These are phyloP conservation scores for Puya raimondii DNA, from an alignment of 176 grass and related monocot species.

Conservation along the genomic window DNA sequence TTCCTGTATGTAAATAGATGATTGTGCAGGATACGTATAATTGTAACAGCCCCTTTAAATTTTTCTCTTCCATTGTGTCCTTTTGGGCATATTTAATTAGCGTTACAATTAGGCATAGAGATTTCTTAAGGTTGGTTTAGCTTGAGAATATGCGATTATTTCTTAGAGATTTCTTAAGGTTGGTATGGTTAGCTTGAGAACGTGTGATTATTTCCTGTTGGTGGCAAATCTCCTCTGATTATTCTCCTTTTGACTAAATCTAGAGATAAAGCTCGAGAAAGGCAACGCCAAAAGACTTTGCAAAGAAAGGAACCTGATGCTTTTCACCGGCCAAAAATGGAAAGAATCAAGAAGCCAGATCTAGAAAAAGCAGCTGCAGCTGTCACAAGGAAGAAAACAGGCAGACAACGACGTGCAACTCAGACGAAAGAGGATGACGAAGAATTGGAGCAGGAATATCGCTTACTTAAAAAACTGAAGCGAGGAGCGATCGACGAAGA, in stretches of 20 bases:
- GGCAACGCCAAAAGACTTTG: slow-evolving; percentile 59
- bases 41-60: too few relatives aligned
- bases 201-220: not conserved
- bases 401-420: slow-evolving; percentile 50
- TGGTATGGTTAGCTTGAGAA: too few relatives aligned
- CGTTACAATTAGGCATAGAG: too few relatives aligned
- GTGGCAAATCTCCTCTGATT: not conserved
- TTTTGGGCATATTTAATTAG: too few relatives aligned
- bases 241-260: not conserved
- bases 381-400: slow-evolving; percentile 69
- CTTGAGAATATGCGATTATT: too few relatives aligned
- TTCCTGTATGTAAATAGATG: too few relatives aligned
- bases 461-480: slow-evolving; percentile 81
- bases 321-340: slow-evolving; percentile 33
- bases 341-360: slow-evolving; percentile 32
- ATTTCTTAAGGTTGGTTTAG: too few relatives aligned
- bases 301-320: slow-evolving; percentile 64
- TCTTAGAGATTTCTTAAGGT: too few relatives aligned
- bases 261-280: slow-evolving; percentile 84
- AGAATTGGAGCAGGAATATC: slow-evolving; percentile 69
- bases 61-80: too few relatives aligned
- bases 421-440: slow-evolving; percentile 91
- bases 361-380: slow-evolving; percentile 24
- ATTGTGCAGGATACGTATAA: too few relatives aligned
- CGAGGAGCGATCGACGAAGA: slow-evolving; percentile 61